Conservation (phyloP, 2,329 filamentous ascomycete genomes). For the Epichloe gansuensis region DNA sequence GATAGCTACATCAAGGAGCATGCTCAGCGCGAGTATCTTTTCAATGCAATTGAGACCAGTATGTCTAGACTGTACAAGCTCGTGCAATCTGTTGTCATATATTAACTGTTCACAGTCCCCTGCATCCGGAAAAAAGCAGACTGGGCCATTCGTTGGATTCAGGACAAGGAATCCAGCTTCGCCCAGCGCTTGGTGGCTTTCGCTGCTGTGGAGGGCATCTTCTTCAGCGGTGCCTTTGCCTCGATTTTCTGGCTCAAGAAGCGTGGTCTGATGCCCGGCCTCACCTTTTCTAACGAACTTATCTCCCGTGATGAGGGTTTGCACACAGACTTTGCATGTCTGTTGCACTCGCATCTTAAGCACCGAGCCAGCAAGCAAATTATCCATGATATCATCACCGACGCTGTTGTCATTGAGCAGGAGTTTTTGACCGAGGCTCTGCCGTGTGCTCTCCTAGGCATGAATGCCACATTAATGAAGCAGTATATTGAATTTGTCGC, state of each 20-base stretch:
- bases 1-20: conserved; percentile 99
- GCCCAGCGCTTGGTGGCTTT: conserved; percentile 93
- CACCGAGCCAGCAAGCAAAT: conserved; percentile 74
- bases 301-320: conserved; percentile 99
- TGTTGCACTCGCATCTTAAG: conserved; percentile 95
- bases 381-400: conserved; percentile 79
- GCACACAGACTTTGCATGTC: conserved; percentile 97
- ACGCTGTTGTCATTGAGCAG: conserved; percentile 89
- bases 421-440: conserved; percentile 96
- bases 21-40: conserved; percentile 83
- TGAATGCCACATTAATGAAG: conserved; percentile 97
- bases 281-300: conserved; percentile 99
- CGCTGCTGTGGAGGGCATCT: conserved; percentile 96
- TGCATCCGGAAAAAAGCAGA: conserved; percentile 98
- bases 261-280: conserved; percentile 94
- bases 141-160: conserved; percentile 93
- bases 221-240: conserved; percentile 97
- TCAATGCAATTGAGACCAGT: conserved; percentile 98
- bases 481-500: conserved; percentile 99
- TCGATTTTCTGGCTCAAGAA: conserved; percentile 99
- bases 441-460: conserved; percentile 84
- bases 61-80: conserved; percentile 25
- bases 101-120: conserved; percentile 47
- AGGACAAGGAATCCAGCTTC: conserved; percentile 86
- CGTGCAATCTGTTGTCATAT: background rate